phyloP scores from a whole-genome alignment of 129 eudicot genomes.

The Apium graveolens region DNA sequence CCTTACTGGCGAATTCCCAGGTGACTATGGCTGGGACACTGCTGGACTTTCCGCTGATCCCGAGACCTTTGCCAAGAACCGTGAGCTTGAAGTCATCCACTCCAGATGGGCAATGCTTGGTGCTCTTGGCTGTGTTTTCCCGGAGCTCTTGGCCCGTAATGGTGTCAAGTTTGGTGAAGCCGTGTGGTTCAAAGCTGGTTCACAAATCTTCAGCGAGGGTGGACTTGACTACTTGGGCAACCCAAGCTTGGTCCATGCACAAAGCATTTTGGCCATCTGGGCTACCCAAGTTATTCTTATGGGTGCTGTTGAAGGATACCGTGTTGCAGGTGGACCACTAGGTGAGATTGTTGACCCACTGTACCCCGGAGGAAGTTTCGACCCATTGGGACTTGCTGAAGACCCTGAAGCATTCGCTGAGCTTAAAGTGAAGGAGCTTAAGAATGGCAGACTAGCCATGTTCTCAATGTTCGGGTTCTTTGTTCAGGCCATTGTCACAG shows the following conservation, averaged over 20 bases:
- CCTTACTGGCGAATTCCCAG: not conserved
- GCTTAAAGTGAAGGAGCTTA: not conserved
- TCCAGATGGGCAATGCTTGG: too few species aligned
- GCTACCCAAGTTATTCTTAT: conserved; percentile 10
- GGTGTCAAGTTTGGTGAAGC: conserved; percentile 14
- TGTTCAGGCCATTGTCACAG: not conserved
- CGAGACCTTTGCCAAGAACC: too few species aligned
- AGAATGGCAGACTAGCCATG: too few species aligned
- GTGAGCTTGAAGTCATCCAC: too few species aligned
- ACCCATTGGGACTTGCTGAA: conserved; percentile 8
- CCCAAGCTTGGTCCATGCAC: conserved; percentile 13
- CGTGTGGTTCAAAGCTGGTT: not conserved
- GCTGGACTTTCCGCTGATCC: too few species aligned
- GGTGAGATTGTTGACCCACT: conserved; percentile 8
- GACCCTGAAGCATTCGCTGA: not conserved
- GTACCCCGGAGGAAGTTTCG: conserved; percentile 9
- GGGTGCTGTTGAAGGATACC: conserved; percentile 6
- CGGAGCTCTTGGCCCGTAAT: conserved; percentile 12
- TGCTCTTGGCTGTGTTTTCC: not conserved
- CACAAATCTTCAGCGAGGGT: not conserved
- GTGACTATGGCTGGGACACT: too few species aligned
- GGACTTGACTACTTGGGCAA: conserved; percentile 1
- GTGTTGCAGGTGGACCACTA: not conserved
- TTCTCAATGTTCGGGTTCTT: not conserved
- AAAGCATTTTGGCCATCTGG: conserved; percentile 12